phyloP scores from a whole-genome alignment of 148 eudicot species.

The Camellia sinensis region DNA sequence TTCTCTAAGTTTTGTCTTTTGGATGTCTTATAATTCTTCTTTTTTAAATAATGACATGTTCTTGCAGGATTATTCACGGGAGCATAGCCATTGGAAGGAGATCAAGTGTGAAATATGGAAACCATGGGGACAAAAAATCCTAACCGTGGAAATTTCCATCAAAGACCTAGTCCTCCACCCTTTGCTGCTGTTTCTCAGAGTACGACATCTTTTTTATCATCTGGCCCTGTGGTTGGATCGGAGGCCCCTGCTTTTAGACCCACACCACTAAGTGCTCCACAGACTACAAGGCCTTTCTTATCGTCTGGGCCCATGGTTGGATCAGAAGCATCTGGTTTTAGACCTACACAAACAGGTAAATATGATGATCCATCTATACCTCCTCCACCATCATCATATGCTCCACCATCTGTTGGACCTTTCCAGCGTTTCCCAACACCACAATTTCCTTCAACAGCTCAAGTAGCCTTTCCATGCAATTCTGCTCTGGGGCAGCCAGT shows the following conservation, averaged over 20 bases:
- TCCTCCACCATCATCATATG: slow-evolving; percentile 37
- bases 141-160: slow-evolving; percentile 48
- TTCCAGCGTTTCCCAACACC: slow-evolving; percentile 61
- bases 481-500: slow-evolving; percentile 48
- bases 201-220: slow-evolving; percentile 55
- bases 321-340: slow-evolving; percentile 41
- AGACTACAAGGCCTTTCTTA: slow-evolving; percentile 35
- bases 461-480: slow-evolving; percentile 36
- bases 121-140: slow-evolving; percentile 81
- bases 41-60: neutral
- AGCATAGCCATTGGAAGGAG: slow-evolving; percentile 26
- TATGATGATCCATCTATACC: slow-evolving; percentile 30
- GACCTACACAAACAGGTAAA: slow-evolving; percentile 48
- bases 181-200: slow-evolving; percentile 60
- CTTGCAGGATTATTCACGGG: slow-evolving; percentile 7
- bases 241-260: slow-evolving; percentile 56
- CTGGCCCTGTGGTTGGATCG: slow-evolving; percentile 60
- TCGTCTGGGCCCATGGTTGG: slow-evolving; percentile 44
- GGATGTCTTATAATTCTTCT: neutral
- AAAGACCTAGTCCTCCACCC: slow-evolving; percentile 58
- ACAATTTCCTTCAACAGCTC: slow-evolving; percentile 48
- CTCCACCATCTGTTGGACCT: slow-evolving; percentile 45
- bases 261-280: slow-evolving; percentile 39
- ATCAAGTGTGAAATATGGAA: slow-evolving; percentile 16
- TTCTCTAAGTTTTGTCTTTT: neutral